Evolutionary conservation across 1,284 basidiomycete species (phyloP).

Genomic region (Blastosporella zonata): DNA sequence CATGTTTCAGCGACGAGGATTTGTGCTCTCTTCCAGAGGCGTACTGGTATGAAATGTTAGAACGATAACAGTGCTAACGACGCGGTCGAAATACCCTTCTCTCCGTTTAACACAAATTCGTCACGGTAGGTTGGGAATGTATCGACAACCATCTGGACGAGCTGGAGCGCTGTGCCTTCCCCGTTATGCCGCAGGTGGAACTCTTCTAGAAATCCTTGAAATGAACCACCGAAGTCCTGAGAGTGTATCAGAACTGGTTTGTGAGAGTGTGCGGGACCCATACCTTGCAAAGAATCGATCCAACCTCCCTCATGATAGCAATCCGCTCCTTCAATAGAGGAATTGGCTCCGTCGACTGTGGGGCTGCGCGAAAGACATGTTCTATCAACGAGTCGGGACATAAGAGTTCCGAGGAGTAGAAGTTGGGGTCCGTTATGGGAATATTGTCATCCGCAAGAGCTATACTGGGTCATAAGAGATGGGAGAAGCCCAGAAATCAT

Average conservation of each 20-base stretch:
- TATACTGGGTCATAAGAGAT: constrained; percentile 22
- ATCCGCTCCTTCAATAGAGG: constrained; percentile 70
- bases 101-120: constrained; percentile 54
- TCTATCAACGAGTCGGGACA: constrained; percentile 68
- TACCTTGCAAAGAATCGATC: constrained; percentile 63
- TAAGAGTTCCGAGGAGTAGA: constrained; percentile 62
- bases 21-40: constrained; percentile 82
- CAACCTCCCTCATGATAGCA: constrained; percentile 69
- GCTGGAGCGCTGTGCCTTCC: constrained; percentile 62
- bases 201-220: constrained; percentile 58
- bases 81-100: constrained; percentile 44
- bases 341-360: constrained; percentile 55
- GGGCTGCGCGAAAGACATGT: constrained; percentile 61
- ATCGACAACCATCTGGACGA: constrained; percentile 68
- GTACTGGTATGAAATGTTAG: constrained; percentile 41
- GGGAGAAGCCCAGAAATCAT: background rate
- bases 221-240: constrained; percentile 71
- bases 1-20: constrained; percentile 83
- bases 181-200: constrained; percentile 52
- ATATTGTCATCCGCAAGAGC: constrained; percentile 60
- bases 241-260: background rate
- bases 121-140: constrained; percentile 77
- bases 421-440: constrained; percentile 71
- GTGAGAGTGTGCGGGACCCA: constrained; percentile 20
- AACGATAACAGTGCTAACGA: background rate